Evolutionary conservation across 176 grass and related monocot genomes (phyloP).

Genomic region (Raddia guianensis): DNA sequence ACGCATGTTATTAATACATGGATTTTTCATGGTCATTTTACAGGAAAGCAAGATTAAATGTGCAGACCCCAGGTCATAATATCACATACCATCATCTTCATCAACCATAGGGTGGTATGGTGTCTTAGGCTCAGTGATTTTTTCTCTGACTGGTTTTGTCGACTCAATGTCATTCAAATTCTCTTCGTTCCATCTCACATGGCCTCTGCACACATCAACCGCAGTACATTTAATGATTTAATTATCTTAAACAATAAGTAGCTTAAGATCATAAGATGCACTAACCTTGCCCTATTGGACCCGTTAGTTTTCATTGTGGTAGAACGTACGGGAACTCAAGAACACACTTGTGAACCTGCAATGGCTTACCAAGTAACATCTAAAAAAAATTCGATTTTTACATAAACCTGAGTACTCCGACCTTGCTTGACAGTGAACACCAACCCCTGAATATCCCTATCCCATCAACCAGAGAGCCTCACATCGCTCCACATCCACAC

Average conservation of each 20-base stretch:
- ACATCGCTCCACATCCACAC: neutral
- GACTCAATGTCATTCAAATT: slow-evolving; percentile 83
- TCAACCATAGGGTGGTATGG: slow-evolving; percentile 71
- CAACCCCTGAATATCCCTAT: neutral
- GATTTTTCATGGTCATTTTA: neutral
- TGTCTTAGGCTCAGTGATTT: slow-evolving; percentile 91
- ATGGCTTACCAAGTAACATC: slow-evolving; percentile 10
- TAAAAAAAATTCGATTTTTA: slow-evolving; percentile 5
- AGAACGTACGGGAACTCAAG: neutral
- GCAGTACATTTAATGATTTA: neutral
- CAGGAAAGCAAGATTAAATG: neutral
- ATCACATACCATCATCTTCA: slow-evolving; percentile 70
- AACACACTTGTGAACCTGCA: slow-evolving; percentile 10
- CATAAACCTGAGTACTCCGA: neutral
- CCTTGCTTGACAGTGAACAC: neutral
- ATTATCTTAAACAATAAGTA: neutral
- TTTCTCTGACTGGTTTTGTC: slow-evolving; percentile 76
- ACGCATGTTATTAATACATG: slow-evolving; percentile 18
- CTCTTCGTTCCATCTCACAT: slow-evolving; percentile 76
- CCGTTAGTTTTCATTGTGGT: slow-evolving; percentile 30
- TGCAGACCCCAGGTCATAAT: slow-evolving; percentile 14
- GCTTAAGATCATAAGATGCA: neutral
- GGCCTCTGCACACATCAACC: slow-evolving; percentile 36
- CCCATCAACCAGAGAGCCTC: neutral
- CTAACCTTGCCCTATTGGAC: slow-evolving; percentile 36